A percentile compares a stretch with the other conserved stretches of the same genome.
phyloP scores from a whole-genome alignment of 2,329 filamentous ascomycete genomes.

The Aspergillus felis region DNA sequence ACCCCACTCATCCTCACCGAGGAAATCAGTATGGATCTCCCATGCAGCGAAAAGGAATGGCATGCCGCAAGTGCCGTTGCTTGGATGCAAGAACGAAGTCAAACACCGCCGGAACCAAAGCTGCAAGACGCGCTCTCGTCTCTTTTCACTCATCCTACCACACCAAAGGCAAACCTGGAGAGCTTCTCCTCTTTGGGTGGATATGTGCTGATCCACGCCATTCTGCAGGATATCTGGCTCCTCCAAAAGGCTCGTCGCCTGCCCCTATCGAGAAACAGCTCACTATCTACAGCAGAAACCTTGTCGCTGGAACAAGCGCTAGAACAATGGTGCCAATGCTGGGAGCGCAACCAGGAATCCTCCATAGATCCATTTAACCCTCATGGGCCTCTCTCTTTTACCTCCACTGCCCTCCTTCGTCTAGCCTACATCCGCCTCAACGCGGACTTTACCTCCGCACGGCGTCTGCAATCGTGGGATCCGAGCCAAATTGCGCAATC shows the following conservation, averaged over 20 bases:
- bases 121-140: slow-evolving; percentile 26
- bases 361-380: slow-evolving; percentile 33
- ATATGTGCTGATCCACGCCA: slow-evolving; percentile 30
- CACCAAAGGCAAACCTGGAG: slow-evolving; percentile 14
- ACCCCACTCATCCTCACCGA: slow-evolving; percentile 30
- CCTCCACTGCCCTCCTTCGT: slow-evolving; percentile 30
- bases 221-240: slow-evolving; percentile 33
- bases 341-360: slow-evolving; percentile 34
- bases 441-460: slow-evolving; percentile 30
- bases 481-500: slow-evolving; percentile 29
- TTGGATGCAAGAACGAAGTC: slow-evolving; percentile 24
- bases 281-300: slow-evolving; percentile 22
- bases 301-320: slow-evolving; percentile 28
- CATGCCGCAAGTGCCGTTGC: slow-evolving; percentile 19
- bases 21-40: slow-evolving; percentile 28
- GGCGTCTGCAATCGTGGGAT: slow-evolving; percentile 30
- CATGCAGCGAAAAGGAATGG: slow-evolving; percentile 32
- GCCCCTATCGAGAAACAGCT: slow-evolving; percentile 16
- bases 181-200: slow-evolving; percentile 31
- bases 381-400: slow-evolving; percentile 31
- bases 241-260: slow-evolving; percentile 31
- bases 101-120: slow-evolving; percentile 22
- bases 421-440: slow-evolving; percentile 33
- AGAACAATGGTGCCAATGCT: slow-evolving; percentile 34
- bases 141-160: slow-evolving; percentile 17